phyloP scores from a whole-genome alignment of 192 early-diverging fungal genomes.

The Anaeromyces robustus region DNA sequence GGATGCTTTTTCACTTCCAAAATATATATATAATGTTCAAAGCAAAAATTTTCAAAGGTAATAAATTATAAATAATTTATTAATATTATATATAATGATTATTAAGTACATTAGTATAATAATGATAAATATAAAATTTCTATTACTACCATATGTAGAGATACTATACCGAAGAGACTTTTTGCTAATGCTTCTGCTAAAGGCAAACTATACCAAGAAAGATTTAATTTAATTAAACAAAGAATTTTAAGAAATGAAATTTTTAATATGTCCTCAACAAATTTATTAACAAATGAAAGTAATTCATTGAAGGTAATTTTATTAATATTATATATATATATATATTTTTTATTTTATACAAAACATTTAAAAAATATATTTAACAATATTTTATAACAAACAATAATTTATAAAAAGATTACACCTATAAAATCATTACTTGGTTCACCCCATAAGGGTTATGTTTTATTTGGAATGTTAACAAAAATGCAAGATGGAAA shows the following conservation, averaged over 20 bases:
- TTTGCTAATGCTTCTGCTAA: constrained; percentile 47
- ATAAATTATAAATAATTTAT: not conserved
- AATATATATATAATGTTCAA: constrained; percentile 47
- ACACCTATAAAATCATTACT: constrained; percentile 68
- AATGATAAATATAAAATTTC: not conserved
- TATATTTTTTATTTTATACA: not conserved
- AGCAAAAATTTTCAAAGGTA: constrained; percentile 45
- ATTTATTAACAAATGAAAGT: not conserved
- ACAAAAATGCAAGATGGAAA: constrained; percentile 64
- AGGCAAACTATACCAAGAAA: constrained; percentile 49
- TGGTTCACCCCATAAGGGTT: constrained; percentile 45
- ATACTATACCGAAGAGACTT: constrained; percentile 14
- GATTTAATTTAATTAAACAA: constrained; percentile 66
- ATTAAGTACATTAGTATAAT: not conserved
- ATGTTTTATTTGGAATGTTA: constrained; percentile 78
- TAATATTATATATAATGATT: not conserved
- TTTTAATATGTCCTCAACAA: constrained; percentile 43
- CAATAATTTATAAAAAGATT: constrained; percentile 35
- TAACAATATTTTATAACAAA: not conserved
- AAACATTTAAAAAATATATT: not conserved
- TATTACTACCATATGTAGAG: constrained; percentile 1
- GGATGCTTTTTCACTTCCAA: constrained; percentile 57
- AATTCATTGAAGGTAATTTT: not conserved
- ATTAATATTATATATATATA: constrained; percentile 1
- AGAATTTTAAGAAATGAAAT: constrained; percentile 62